A percentile compares a stretch with the other conserved stretches of the same genome.
Conservation (phyloP, 75 land plant species). For the Gnetum montanum region DNA sequence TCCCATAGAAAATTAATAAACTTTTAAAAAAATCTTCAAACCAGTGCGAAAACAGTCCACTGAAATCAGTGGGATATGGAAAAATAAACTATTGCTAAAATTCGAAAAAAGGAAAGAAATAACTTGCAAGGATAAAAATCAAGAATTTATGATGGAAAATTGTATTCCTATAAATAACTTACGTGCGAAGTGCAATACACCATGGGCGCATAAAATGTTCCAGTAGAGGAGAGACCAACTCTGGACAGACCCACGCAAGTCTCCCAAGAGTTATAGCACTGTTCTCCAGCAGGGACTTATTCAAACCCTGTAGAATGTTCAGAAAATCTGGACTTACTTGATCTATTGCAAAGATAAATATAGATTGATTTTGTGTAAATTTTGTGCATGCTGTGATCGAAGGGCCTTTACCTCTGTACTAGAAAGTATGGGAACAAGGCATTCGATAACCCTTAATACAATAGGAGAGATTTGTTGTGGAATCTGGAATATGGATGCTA, state of each 20-base stretch:
- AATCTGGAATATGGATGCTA: slow-evolving; percentile 41
- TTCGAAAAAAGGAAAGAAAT: too few species aligned
- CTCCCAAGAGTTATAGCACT: slow-evolving; percentile 98
- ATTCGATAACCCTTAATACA: slow-evolving; percentile 67
- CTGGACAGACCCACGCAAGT: slow-evolving; percentile 97
- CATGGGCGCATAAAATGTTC: slow-evolving; percentile 96
- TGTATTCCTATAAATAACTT: slow-evolving; percentile 22
- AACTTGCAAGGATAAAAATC: too few species aligned
- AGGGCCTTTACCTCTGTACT: slow-evolving; percentile 88
- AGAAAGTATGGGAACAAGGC: slow-evolving; percentile 78
- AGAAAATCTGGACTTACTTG: too few species aligned
- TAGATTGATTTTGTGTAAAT: too few species aligned
- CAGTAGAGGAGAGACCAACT: slow-evolving; percentile 87
- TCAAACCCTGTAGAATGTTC: slow-evolving; percentile 37
- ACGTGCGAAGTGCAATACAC: slow-evolving; percentile 80
- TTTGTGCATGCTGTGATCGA: too few species aligned
- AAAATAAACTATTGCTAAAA: too few species aligned
- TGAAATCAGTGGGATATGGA: neutral
- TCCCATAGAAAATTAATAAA: neutral
- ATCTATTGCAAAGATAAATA: neutral
- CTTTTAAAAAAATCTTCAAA: neutral
- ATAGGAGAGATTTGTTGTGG: slow-evolving; percentile 74
- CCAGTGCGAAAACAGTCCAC: neutral
- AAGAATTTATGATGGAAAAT: too few species aligned
- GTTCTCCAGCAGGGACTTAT: slow-evolving; percentile 91